Evolutionary conservation across 768 basidiomycete species (phyloP).

Genomic region (Lactarius deliciosus): DNA sequence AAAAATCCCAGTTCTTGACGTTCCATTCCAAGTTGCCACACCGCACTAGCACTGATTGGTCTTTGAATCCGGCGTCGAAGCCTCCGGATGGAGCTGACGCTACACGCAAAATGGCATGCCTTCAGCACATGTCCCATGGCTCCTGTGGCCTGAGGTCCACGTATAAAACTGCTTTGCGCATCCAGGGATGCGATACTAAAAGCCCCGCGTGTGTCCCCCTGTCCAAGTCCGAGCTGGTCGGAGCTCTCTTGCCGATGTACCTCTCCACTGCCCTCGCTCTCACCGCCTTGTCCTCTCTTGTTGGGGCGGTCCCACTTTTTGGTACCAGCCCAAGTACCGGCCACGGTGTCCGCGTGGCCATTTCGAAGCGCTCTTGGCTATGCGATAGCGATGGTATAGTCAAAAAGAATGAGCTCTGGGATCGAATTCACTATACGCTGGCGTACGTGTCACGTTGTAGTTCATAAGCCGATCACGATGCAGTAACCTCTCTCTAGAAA

Average conservation of each 20-base stretch:
- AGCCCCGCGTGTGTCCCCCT: neutral
- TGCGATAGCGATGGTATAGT: neutral
- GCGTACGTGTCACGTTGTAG: neutral
- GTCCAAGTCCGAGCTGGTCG: neutral
- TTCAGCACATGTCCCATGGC: neutral
- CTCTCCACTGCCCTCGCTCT: neutral
- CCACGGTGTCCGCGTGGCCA: neutral
- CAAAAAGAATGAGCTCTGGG: neutral
- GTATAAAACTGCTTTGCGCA: neutral
- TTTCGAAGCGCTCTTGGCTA: conserved; percentile 12
- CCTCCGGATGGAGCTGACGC: neutral
- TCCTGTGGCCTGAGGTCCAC: neutral
- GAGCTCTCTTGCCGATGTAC: neutral
- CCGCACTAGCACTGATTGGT: neutral
- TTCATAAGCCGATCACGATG: neutral
- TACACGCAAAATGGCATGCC: neutral
- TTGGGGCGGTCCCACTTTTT: neutral
- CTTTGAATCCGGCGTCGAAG: neutral
- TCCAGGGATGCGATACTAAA: neutral
- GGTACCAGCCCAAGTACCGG: no score
- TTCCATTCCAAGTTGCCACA: neutral
- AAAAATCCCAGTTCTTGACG: neutral
- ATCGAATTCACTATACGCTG: neutral
- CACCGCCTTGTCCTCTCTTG: neutral
- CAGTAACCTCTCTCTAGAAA: conserved; percentile 7